Conservation (phyloP, 805 yeast species). For the Ogataea minuta region DNA sequence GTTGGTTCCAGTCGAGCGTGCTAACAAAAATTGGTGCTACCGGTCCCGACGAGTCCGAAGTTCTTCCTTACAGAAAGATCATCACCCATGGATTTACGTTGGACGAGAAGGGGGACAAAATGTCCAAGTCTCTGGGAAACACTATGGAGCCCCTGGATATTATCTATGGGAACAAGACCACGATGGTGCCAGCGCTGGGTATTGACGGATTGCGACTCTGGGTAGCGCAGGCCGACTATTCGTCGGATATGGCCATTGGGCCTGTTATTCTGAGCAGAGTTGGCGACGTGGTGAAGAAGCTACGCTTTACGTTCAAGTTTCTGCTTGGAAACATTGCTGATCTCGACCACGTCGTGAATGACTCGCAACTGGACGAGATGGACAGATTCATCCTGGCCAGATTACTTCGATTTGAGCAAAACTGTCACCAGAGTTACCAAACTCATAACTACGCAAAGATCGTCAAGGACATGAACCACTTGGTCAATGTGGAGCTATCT, state of each 20-base stretch:
- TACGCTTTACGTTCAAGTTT: constrained; percentile 77
- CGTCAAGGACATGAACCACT: constrained; percentile 63
- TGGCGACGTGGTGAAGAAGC: constrained; percentile 75
- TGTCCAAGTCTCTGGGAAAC: constrained; percentile 94
- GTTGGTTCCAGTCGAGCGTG: constrained; percentile 97
- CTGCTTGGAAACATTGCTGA: constrained; percentile 72
- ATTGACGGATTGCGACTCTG: constrained; percentile 88
- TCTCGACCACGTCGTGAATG: constrained; percentile 33
- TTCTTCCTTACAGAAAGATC: constrained; percentile 64
- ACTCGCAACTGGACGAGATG: constrained; percentile 39
- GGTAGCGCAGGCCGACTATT: constrained; percentile 86
- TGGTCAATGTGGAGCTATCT: constrained; percentile 73
- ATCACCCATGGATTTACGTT: constrained; percentile 93
- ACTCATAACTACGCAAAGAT: constrained; percentile 67
- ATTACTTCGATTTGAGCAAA: constrained; percentile 45
- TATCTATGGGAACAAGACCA: constrained; percentile 55
- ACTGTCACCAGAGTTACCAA: constrained; percentile 46
- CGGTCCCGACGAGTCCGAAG: constrained; percentile 23
- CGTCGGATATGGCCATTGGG: constrained; percentile 75
- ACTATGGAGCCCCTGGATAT: constrained; percentile 67
- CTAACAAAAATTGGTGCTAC: constrained; percentile 65
- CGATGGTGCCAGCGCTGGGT: constrained; percentile 64
- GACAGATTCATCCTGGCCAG: constrained; percentile 66
- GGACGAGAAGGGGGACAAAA: constrained; percentile 81
- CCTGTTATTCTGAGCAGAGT: constrained; percentile 71